Base-by-base conservation (phyloP, 495 filamentous ascomycete species). In the Penicillium angulare region DNA sequence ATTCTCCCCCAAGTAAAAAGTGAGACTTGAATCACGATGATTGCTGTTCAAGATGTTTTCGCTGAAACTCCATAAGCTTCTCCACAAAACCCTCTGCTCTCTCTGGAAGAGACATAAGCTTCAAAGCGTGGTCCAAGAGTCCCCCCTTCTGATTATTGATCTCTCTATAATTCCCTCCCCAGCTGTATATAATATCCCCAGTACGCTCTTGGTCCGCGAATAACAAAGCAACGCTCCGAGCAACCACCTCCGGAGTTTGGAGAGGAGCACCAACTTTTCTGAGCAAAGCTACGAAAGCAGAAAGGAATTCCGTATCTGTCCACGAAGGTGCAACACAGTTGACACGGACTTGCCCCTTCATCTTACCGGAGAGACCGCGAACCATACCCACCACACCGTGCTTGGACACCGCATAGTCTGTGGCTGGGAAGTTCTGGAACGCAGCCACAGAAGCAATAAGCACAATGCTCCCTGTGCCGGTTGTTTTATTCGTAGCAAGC, bases 301-400 rank as follows among this genome's bases (percentile, higher is more conserved):
- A 7, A 31, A 31, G 27, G 5, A 77, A 59, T 3, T 53, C 61
- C 16, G 70, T 67, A 7, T 52, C 52, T 0, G 74, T 77, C 73
- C 72, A 76, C 15, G 67, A 73, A 13, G 74, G 73, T 10, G 65
- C 63, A 31, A 77, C 48, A 12, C 67, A 68, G 53, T 77, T 76
- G 3, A 76, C 15, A 6, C 73, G 63, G 18, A 76, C 59, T 5
- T 56, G 47, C 0, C 26, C 45, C 1, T 53, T 41, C n/a, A 31
- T 17, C 10, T 63, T 51, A 4, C 20, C 15, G n/a, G 43, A 52
- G 3, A 73, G 27, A 0, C 70, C 70, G 8, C 69, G 65, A 3
- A 71, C 34, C 18, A 75, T 55, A 0, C 69, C 69, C 20, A 73
- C 16, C 7, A 69, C 66, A 1, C 67, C 73, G 41, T 76, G 73